Evolutionary conservation across 805 yeast species (phyloP), one percentile per base, ranked within the genome.

Genomic region (Candida glaebosa): DNA sequence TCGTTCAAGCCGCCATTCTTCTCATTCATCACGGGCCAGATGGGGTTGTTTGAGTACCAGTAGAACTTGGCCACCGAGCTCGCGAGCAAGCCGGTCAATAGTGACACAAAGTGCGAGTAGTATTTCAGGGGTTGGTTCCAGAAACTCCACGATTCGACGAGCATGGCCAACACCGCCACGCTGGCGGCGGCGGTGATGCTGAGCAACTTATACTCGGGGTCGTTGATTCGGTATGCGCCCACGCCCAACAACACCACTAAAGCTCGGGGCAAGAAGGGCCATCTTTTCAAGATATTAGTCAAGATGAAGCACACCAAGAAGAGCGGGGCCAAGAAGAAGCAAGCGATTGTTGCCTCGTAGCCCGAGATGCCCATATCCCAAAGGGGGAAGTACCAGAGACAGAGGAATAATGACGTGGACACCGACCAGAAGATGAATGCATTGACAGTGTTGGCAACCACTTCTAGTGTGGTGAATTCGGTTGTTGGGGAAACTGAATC

Each of bases 321-420:
- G 10, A 82, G 44, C 1, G 96, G 88, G 3, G 85, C 73, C 8
- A 80, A 40, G 30, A 81, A 67, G 17, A 80, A 65, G 5, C 79
- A 56, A 9, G 55, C 43, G 36, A 87, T 70, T 2, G 81, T 75
- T 0, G 84, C 84, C 64, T 93, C 99, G 59, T 86, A 90, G 3
- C 99, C 99, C 2, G 96, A 85, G 34, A 93, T 84, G 5, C 97
- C 98, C 97, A 93, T 89, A 58, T 85, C 78, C 99, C 99, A 93
- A 47, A 93, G 71, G 8, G 99, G 99, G 73, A 93, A 93, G 67
- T 87, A 87, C 99, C 99, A 93, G 38, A 93, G 81, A 56, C 93
- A 81, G 42, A 93, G 75, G 34, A 88, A 84, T 44, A 93, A 69
- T 0, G 96, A 79, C 3, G 98, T 85, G 33, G 80, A 48, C 17